These are phyloP conservation scores for Coniosporium tulheliwenetii DNA, from an alignment of 2,329 filamentous ascomycete species.

Conservation along the genomic window DNA sequence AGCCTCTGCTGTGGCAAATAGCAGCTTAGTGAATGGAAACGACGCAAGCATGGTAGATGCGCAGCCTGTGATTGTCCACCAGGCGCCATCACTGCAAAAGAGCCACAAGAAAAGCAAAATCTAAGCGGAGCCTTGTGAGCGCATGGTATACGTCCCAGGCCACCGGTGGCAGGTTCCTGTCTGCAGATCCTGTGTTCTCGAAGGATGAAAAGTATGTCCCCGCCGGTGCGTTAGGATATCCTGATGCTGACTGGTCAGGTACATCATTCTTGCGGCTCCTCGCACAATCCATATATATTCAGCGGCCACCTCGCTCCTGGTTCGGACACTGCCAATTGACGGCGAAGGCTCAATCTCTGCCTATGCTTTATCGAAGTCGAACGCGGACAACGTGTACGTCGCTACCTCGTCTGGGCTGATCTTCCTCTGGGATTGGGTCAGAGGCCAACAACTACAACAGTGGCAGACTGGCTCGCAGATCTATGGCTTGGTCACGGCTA, in stretches of 20 bases:
- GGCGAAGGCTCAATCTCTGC: slow-evolving; percentile 30
- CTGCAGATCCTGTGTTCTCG: slow-evolving; percentile 41
- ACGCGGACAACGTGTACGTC: slow-evolving; percentile 37
- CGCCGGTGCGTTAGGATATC: neutral
- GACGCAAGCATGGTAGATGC: too few species aligned
- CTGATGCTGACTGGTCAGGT: slow-evolving; percentile 30
- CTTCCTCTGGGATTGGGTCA: slow-evolving; percentile 43
- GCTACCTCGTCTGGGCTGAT: slow-evolving; percentile 35
- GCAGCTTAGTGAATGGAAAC: too few species aligned
- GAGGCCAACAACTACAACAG: slow-evolving; percentile 21
- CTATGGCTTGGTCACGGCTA: slow-evolving; percentile 15
- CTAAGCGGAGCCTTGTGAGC: too few species aligned
- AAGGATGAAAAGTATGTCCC: slow-evolving; percentile 34
- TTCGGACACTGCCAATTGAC: slow-evolving; percentile 52
- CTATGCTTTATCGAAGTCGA: slow-evolving; percentile 34
- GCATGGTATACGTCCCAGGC: slow-evolving; percentile 33
- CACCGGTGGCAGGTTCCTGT: slow-evolving; percentile 38
- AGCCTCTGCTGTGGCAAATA: neutral
- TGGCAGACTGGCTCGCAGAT: slow-evolving; percentile 26
- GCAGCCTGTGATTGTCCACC: too few species aligned
- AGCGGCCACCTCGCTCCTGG: slow-evolving; percentile 62
- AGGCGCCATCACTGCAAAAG: too few species aligned
- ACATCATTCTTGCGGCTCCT: slow-evolving; percentile 60
- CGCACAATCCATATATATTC: slow-evolving; percentile 70
- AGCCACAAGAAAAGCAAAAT: too few species aligned